Evolutionary conservation across 441 rosid species (phyloP), one percentile per base, ranked within the genome.

Genomic region (Heliophila coronopifolia): DNA sequence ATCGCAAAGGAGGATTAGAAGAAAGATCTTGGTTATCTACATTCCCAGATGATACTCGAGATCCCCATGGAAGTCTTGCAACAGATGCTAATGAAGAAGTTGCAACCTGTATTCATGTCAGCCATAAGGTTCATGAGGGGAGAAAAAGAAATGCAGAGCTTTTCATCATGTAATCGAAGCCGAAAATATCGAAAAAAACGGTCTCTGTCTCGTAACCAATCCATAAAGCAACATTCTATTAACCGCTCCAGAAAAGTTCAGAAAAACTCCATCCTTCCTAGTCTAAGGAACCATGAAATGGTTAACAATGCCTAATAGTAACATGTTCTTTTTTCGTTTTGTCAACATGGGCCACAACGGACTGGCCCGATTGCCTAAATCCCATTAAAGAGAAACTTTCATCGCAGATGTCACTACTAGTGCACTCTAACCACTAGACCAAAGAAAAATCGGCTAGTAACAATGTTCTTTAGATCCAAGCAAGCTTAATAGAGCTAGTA

Each of bases 11-110:
- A 70, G 83, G 68, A 35, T 41, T 58, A 38, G 69, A 48, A 63
- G 54, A 35, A 11, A 40, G 33, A 48, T 55, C 72, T 23, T 59
- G 65, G 44, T 47, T 59, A 20, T 51, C 9, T 18, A 39, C 24
- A 11, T 44, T 59, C 47, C 37, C 45, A 6, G 67, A 13, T 41
- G 75, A 19, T 14, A 82, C 71, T 62, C 63, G 65, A 44, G 93
- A 83, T 67, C 93, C 93, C 93, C 93, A 83, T 13, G 87, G 93
- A 63, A 77, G 42, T 63, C 90, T 76, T 13, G 83, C 79, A 32
- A 76, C 59, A 45, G 86, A 74, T 42, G 87, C 81, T 22, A 86
- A 54, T 15, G 79, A 79, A 59, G 93, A 86, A 12, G 88, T 83
- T 24, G 79, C 76, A 2, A 67, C 77, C 83, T 54, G 43, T 69